Evolutionary conservation across 1,139 yeast species (phyloP), one percentile per base, ranked within the genome.

Genomic region (Debaryomyces coudertii): DNA sequence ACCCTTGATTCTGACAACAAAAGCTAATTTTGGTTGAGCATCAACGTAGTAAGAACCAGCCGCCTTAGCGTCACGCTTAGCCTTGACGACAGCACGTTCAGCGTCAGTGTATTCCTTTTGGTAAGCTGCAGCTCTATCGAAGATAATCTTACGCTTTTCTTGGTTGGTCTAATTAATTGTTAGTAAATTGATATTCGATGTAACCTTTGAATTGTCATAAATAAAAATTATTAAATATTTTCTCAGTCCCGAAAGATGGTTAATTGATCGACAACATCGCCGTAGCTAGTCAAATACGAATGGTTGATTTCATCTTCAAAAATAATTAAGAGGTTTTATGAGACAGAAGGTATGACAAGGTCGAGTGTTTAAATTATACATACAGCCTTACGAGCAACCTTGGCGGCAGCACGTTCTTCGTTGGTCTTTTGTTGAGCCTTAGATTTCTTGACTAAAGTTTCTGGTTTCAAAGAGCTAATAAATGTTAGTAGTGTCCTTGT

Each of bases 191-290:
- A 3, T 38, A 14, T 18, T 28, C 15, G 24, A 29, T 15, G 8
- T 7, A 14, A 23, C 15, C 16, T 45, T 43, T 51, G 34, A 43
- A 45, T 43, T 43, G 40, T 29, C 31, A 34, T 31, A 42, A 46
- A 12, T 25, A 41, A 37, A 27, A 28, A 27, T 34, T 42, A 23
- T 44, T 40, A 35, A 43, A 46, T 37, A 47, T 55, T 56, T 71
- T 66, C 68, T 90, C 97, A 90, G 98, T 77, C 97, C 95, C 96
- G 98, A 90, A 90, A 90, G 98, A 90, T 90, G 97, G 98, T 90
- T 90, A 85, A 86, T 87, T 74, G 80, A 83, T 85, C 72, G 92
- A 89, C 97, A 85, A 71, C 97, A 90, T 86, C 65, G 97, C 90
- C 80, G 63, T 58, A 70, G 89, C 95, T 87, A 86, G 95, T 83